Percentiles rank a stretch among this genome's conserved stretches.
Conservation (phyloP, 768 basidiomycete species). For the Exsudoporus frostii region DNA sequence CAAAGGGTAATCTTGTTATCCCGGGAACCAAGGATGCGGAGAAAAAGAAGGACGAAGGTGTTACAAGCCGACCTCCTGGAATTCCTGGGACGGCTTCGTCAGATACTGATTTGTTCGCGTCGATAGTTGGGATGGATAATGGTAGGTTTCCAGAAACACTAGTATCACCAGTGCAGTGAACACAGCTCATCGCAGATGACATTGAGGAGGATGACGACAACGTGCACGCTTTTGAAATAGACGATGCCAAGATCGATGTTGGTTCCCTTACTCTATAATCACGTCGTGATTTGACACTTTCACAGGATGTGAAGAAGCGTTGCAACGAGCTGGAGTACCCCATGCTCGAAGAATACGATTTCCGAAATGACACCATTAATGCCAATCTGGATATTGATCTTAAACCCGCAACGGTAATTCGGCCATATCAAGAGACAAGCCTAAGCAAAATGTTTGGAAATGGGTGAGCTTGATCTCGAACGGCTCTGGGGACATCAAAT, state of each 20-base stretch:
- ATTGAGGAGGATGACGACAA: constrained; percentile 97
- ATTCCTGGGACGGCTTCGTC: constrained; percentile 31
- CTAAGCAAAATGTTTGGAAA: constrained; percentile 99
- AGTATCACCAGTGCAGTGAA: background rate
- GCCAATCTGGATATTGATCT: constrained; percentile 97
- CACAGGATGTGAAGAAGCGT: constrained; percentile 89
- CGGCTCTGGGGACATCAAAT: background rate
- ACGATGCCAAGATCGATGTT: constrained; percentile 91
- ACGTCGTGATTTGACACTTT: constrained; percentile 6
- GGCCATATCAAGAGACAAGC: constrained; percentile 98
- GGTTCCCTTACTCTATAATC: constrained; percentile 20
- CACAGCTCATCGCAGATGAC: constrained; percentile 59
- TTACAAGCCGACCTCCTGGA: constrained; percentile 31
- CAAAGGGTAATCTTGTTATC: constrained; percentile 78
- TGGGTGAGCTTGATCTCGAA: constrained; percentile 52
- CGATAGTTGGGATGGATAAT: constrained; percentile 91
- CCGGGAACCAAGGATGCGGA: constrained; percentile 77
- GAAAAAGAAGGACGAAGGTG: constrained; percentile 65
- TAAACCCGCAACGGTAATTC: constrained; percentile 95
- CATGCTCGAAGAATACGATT: constrained; percentile 99
- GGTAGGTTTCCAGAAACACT: constrained; percentile 44
- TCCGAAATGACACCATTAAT: constrained; percentile 94
- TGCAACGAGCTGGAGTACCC: constrained; percentile 97
- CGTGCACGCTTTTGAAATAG: constrained; percentile 95
- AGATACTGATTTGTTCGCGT: constrained; percentile 85